These are phyloP conservation scores for Quercus lobata DNA, from an alignment of 331 rosid genomes.

Conservation along the genomic window DNA sequence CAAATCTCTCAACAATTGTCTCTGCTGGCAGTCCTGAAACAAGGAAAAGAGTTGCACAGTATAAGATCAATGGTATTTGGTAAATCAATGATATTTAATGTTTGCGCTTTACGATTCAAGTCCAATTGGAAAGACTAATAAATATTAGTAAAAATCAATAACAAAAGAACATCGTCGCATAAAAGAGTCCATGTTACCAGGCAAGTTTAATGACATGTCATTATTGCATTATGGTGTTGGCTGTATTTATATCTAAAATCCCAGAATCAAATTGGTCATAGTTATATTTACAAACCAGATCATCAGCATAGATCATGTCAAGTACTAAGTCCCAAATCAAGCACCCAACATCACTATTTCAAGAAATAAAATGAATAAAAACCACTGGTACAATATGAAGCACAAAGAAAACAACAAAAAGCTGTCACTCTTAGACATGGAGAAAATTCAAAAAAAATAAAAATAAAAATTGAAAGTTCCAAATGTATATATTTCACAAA, in stretches of 20 bases:
- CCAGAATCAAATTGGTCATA: too few relatives aligned
- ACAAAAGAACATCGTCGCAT: neutral
- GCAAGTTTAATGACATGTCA: neutral
- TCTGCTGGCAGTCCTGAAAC: slow-evolving; percentile 87
- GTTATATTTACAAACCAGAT: neutral
- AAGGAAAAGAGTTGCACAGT: slow-evolving; percentile 2
- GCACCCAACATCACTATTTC: neutral
- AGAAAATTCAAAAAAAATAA: neutral
- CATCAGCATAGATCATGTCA: neutral
- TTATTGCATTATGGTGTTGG: neutral
- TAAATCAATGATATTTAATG: neutral
- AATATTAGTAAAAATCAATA: neutral
- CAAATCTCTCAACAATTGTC: slow-evolving; percentile 73
- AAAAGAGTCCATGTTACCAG: neutral
- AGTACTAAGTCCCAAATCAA: neutral
- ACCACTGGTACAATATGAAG: neutral
- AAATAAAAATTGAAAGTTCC: neutral
- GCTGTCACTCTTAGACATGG: neutral
- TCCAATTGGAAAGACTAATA: neutral
- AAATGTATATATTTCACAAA: neutral
- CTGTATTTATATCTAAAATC: too few relatives aligned
- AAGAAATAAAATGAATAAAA: neutral
- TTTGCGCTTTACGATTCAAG: neutral
- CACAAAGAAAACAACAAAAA: neutral
- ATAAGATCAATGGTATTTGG: slow-evolving; percentile 12